These are phyloP conservation scores for Aspergillus sp. DNA, from an alignment of 2,329 filamentous ascomycete species.

Conservation along the genomic window DNA sequence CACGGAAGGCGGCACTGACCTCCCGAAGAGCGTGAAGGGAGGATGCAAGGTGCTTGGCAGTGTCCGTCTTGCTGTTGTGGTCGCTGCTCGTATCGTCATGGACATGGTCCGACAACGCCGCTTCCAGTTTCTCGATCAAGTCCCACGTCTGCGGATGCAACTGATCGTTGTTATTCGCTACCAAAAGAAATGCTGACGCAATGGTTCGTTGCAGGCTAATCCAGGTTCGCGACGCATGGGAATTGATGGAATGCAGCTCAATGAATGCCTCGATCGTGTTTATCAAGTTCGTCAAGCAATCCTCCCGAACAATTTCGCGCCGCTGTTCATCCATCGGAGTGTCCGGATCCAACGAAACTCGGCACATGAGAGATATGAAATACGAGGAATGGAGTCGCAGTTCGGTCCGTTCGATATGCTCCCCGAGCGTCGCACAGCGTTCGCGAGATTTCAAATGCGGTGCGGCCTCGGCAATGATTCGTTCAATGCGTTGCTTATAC, in stretches of 20 bases:
- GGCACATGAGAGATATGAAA: conserved; percentile 60
- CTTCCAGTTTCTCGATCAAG: conserved; percentile 33
- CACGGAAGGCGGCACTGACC: conserved; percentile 32
- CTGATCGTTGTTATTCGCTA: conserved; percentile 32
- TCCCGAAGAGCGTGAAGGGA: conserved; percentile 36
- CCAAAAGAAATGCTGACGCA: conserved; percentile 44
- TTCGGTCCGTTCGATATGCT: conserved; percentile 60
- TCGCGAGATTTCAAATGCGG: conserved; percentile 56
- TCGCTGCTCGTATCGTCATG: conserved; percentile 26
- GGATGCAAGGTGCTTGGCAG: conserved; percentile 35
- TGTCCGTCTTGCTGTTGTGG: conserved; percentile 34
- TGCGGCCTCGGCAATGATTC: conserved; percentile 57
- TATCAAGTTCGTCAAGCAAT: conserved; percentile 56
- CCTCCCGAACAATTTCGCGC: conserved; percentile 45
- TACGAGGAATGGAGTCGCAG: conserved; percentile 63
- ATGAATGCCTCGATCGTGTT: conserved; percentile 59
- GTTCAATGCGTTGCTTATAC: conserved; percentile 56
- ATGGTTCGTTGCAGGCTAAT: conserved; percentile 45
- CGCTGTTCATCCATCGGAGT: conserved; percentile 43
- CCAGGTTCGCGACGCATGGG: conserved; percentile 44
- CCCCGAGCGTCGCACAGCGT: conserved; percentile 39
- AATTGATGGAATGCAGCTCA: conserved; percentile 47
- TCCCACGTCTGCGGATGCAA: conserved; percentile 26
- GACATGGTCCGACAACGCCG: conserved; percentile 35
- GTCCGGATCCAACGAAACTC: conserved; percentile 52